phyloP scores from a whole-genome alignment of 2,329 filamentous ascomycete genomes.

The Daldinia sp. region DNA sequence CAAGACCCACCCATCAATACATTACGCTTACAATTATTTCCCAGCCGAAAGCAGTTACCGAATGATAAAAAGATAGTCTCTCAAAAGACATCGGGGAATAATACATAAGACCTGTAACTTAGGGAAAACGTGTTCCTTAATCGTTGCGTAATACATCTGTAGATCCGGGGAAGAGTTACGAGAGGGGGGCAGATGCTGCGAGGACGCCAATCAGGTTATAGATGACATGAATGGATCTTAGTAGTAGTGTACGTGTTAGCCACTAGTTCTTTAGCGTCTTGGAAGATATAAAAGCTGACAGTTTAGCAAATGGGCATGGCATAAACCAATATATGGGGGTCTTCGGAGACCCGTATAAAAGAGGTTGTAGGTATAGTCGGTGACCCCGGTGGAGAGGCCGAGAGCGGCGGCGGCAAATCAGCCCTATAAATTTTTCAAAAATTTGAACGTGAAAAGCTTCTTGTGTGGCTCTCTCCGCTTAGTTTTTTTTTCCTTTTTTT shows the following conservation, averaged over 20 bases:
- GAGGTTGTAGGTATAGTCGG: constrained; percentile 11
- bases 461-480: constrained; percentile 24
- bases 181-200: constrained; percentile 7
- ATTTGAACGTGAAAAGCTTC: background rate
- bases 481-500: constrained; percentile 24
- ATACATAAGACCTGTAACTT: background rate
- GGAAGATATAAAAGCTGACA: background rate
- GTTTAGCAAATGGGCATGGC: background rate
- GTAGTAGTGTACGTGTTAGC: background rate
- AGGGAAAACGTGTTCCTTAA: constrained; percentile 5
- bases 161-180: constrained; percentile 29
- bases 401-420: constrained; percentile 18
- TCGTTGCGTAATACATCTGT: constrained; percentile 19
- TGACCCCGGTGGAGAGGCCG: constrained; percentile 33
- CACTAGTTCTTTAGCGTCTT: constrained; percentile 2
- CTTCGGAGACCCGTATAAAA: background rate
- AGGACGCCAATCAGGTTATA: background rate
- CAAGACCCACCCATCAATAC: background rate
- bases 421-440: constrained; percentile 19
- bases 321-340: background rate
- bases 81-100: background rate
- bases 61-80: constrained; percentile 2
- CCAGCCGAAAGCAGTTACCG: constrained; percentile 14
- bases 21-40: background rate
- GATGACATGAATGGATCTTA: background rate